Evolutionary conservation across 75 land plant species (phyloP), one percentile per base, ranked within the genome.

Genomic region (Cryptomeria japonica): DNA sequence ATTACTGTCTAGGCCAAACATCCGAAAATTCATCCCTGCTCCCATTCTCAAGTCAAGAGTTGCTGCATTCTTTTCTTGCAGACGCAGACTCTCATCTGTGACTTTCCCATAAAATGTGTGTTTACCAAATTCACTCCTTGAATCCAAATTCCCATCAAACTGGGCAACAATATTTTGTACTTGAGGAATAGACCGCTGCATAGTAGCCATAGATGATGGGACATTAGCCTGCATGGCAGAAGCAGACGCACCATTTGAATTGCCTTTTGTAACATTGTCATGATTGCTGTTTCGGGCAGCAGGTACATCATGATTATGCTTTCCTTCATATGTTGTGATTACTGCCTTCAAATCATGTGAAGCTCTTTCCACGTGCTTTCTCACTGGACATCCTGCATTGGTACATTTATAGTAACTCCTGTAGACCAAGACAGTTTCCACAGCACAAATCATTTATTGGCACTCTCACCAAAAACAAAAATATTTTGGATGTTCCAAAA

Each of bases 351-450:
- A 89, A 89, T 89, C 89, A 87, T 87, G 80, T 41, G 88, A 89
- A 19, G 89, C 89, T 58, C 89, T 87, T 72, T 89, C 89, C 36
- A 89, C 89, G 15, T 89, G 89, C 31, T 89, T 89, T 68, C 89
- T 38, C 61, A 89, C 89, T 37, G 89, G 89, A 47, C 89, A 89
- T 73, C 89, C 89, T 46, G 88, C 55, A 87, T 89, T 89, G n/a
- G 89, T 89, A 56, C 89, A 89, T 73, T 89, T 89, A 39, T 89
- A 89, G 36, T 89, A 89, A 68, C 89, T 89, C 89, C 89, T 89
- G 89, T 42, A 42, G 41, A 44, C 18, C 32, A 11, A 68, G 77
- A 58, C 87, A 86, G 47, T 38, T 86, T 86, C 38, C 32, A 34
- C 61, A 53, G 15, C 51, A n/a, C n/a, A 41, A 82, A 82, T n/a